phyloP scores from a whole-genome alignment of 2,329 filamentous ascomycete species.

The Orbilia quercus region DNA sequence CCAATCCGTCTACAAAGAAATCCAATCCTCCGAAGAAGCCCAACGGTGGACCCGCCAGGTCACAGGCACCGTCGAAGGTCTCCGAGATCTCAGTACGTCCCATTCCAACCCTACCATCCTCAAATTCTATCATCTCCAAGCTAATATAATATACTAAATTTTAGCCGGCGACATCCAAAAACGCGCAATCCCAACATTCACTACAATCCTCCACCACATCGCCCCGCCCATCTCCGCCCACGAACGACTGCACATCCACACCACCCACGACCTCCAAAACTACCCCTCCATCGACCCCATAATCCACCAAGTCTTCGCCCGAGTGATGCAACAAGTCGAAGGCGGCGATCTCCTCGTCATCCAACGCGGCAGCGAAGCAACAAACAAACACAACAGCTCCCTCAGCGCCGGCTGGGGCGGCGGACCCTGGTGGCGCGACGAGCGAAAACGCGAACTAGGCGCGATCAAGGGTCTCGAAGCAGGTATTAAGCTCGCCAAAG shows the following conservation, averaged over 20 bases:
- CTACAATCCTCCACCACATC: slow-evolving; percentile 91
- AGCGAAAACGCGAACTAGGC: slow-evolving; percentile 77
- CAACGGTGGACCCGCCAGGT: slow-evolving; percentile 97
- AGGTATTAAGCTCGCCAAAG: slow-evolving; percentile 89
- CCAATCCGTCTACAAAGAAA: slow-evolving; percentile 90
- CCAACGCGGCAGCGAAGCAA: slow-evolving; percentile 88
- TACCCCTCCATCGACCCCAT: slow-evolving; percentile 95
- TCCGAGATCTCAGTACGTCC: slow-evolving; percentile 77
- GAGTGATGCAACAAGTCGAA: slow-evolving; percentile 99
- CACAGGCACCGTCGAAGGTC: slow-evolving; percentile 82
- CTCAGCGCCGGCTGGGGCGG: slow-evolving; percentile 79
- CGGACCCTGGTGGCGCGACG: slow-evolving; percentile 91
- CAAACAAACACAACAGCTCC: slow-evolving; percentile 71
- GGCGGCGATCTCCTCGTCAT: slow-evolving; percentile 94
- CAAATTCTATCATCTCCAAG: not conserved
- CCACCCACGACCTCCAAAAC: slow-evolving; percentile 92
- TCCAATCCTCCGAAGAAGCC: slow-evolving; percentile 95
- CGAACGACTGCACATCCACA: slow-evolving; percentile 95
- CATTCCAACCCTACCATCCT: not conserved
- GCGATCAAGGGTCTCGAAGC: slow-evolving; percentile 82
- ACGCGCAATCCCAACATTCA: slow-evolving; percentile 91
- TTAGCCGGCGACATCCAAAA: slow-evolving; percentile 86
- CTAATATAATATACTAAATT: slow-evolving; percentile 26
- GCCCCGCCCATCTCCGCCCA: slow-evolving; percentile 96
- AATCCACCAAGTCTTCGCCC: slow-evolving; percentile 88